Base-by-base conservation (phyloP, 495 filamentous ascomycete species). In the Penicillium egyptiacum region DNA sequence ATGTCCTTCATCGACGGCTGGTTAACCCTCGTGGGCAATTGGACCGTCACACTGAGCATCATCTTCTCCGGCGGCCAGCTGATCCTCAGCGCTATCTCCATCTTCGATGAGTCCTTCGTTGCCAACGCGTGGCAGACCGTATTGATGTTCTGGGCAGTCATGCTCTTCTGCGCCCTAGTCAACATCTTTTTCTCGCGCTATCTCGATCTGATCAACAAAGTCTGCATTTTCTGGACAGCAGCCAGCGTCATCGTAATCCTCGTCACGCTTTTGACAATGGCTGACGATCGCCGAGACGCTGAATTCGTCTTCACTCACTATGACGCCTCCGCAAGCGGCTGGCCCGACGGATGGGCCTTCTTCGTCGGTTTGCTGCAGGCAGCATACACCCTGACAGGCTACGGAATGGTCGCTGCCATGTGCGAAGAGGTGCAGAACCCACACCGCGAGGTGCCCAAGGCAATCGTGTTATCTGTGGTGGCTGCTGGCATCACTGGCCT, bases 11-110 rank as follows among this genome's bases (percentile, higher is more conserved):
- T 86, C 17, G 87, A 86, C 12, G 88, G 88, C 23, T 91, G 88
- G 88, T 78, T 91, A 61, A 89, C 86, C 42, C 81, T 88, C 5
- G 83, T 85, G 2, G 88, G 86, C 1, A 90, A 88, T 79, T 88
- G 89, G 62, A 79, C 78, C 4, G 72, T 81, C 14, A 79, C 77
- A 7, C 71, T 80, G 4, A 79, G 73, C 35, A 78, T 77, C 39
- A 78, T 75, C 44, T 77, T 82, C 50, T 65, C 70, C 0, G 83
- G 84, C 8, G 83, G 72, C 0, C 83, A 87, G 61, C 60, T 89
- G 28, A 83, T 88, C 39, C 74, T 88, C 19, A 80, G 75, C 44
- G 82, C 84, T 0, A 86, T 88, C 54, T 70, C 81, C 7, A 68
- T 88, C 5, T 86, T 82, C 80, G 73, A 82, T 19, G 82, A 85